Conservation (phyloP, 192 early-diverging fungal genomes). For the Backusella luteola region DNA sequence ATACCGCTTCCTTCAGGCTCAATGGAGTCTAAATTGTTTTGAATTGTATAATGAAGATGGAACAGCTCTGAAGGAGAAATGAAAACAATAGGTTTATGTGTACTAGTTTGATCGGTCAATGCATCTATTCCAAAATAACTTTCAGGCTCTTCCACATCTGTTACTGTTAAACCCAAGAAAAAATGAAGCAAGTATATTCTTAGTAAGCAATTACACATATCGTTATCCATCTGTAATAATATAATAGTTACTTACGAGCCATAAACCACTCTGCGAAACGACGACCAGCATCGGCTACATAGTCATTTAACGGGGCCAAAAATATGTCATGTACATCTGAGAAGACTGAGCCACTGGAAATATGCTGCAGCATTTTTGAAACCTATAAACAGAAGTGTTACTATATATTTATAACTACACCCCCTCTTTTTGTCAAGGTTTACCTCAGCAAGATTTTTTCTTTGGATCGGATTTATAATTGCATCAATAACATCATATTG, state of each 20-base stretch:
- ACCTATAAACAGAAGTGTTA: slow-evolving; percentile 10
- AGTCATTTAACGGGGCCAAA: slow-evolving; percentile 8
- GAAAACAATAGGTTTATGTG: slow-evolving; percentile 84
- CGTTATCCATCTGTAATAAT: too few relatives aligned
- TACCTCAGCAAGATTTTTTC: slow-evolving; percentile 94
- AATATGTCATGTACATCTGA: slow-evolving; percentile 7
- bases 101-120: slow-evolving; percentile 75
- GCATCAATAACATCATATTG: slow-evolving; percentile 93
- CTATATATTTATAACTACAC: not conserved
- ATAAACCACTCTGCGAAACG: slow-evolving; percentile 85
- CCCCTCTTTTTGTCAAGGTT: not conserved
- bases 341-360: slow-evolving; percentile 49
- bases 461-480: slow-evolving; percentile 80
- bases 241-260: slow-evolving; percentile 31
- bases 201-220: too few relatives aligned
- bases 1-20: slow-evolving; percentile 64
- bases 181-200: not conserved
- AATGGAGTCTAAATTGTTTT: slow-evolving; percentile 78
- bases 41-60: slow-evolving; percentile 80
- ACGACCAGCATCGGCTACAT: slow-evolving; percentile 56
- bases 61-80: slow-evolving; percentile 93
- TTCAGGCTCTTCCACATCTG: slow-evolving; percentile 84
- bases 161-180: slow-evolving; percentile 43
- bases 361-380: slow-evolving; percentile 93
- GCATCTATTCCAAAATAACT: slow-evolving; percentile 88